Evolutionary conservation across 176 grass and related monocot genomes (phyloP).

Genomic region (Paspalum notatum): DNA sequence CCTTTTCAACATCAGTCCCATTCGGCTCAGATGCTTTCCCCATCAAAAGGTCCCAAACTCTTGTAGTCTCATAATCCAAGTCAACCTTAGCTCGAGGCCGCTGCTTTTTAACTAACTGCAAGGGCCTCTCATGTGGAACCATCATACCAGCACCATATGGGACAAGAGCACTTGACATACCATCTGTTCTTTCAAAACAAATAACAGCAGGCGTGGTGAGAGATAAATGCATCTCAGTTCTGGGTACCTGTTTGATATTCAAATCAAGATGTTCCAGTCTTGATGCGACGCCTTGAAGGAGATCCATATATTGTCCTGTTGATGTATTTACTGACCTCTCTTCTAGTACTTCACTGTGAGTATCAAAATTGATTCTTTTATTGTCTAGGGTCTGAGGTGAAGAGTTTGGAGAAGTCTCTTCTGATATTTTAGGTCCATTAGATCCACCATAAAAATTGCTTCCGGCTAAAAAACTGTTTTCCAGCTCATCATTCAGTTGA

Average conservation of each 20-base stretch:
- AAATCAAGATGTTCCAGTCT: conserved; percentile 55
- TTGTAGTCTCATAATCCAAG: conserved; percentile 71
- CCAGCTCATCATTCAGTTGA: conserved; percentile 28
- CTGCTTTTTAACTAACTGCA: conserved; percentile 53
- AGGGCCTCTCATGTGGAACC: conserved; percentile 48
- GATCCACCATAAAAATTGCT: conserved; percentile 15
- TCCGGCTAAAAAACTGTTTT: conserved; percentile 26
- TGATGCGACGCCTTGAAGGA: conserved; percentile 44
- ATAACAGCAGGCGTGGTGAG: conserved; percentile 9
- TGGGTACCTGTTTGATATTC: conserved; percentile 35
- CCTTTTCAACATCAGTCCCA: conserved; percentile 53
- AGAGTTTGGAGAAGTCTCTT: conserved; percentile 18
- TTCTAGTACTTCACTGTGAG: conserved; percentile 35
- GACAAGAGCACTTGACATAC: conserved; percentile 47
- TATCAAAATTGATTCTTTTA: conserved; percentile 23
- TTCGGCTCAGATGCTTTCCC: conserved; percentile 49
- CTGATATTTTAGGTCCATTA: conserved; percentile 27
- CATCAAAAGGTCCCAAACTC: conserved; percentile 83
- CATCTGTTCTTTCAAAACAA: conserved; percentile 39
- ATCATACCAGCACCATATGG: conserved; percentile 40
- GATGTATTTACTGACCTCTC: conserved; percentile 33
- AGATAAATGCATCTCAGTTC: conserved; percentile 47
- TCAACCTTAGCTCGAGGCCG: conserved; percentile 68
- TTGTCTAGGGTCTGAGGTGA: conserved; percentile 9
- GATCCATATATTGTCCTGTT: conserved; percentile 50